These are phyloP conservation scores for Magnusiomyces magnusii DNA, from an alignment of 1,139 yeast genomes.

Conservation along the genomic window DNA sequence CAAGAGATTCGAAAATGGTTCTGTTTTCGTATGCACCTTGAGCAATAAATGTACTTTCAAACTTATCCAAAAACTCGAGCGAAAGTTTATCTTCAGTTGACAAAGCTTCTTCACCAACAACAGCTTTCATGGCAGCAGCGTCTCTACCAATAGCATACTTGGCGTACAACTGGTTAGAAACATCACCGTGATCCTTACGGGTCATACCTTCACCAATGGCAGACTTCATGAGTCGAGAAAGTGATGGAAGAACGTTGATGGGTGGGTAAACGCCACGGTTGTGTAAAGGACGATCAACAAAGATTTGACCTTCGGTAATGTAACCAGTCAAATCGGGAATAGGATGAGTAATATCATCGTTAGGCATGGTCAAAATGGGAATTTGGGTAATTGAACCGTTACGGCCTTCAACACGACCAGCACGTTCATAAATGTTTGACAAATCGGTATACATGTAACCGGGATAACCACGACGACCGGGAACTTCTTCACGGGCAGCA, in stretches of 20 bases:
- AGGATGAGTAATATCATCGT: constrained; percentile 99
- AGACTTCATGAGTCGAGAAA: constrained; percentile 96
- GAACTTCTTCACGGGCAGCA: constrained; percentile 99
- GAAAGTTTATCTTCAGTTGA: constrained; percentile 97
- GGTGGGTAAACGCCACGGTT: constrained; percentile 99
- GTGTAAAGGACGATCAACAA: constrained; percentile 89
- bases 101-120: constrained; percentile 98
- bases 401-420: constrained; percentile 99
- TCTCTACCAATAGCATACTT: constrained; percentile 99
- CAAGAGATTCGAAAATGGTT: constrained; percentile 88
- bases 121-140: constrained; percentile 99
- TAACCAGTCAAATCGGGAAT: constrained; percentile 99
- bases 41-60: constrained; percentile 87
- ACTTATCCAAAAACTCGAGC: constrained; percentile 93
- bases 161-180: constrained; percentile 96
- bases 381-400: constrained; percentile 98
- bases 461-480: constrained; percentile 99
- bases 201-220: constrained; percentile 99
- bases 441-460: constrained; percentile 99
- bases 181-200: constrained; percentile 99
- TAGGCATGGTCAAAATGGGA: constrained; percentile 99
- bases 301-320: constrained; percentile 98
- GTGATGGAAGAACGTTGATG: constrained; percentile 92
- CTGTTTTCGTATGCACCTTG: constrained; percentile 98
- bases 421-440: constrained; percentile 97